Percentiles rank a stretch among this genome's conserved stretches.
These are phyloP conservation scores for Jacaranda copaia DNA, from an alignment of 257 asterid genomes.

Conservation along the genomic window DNA sequence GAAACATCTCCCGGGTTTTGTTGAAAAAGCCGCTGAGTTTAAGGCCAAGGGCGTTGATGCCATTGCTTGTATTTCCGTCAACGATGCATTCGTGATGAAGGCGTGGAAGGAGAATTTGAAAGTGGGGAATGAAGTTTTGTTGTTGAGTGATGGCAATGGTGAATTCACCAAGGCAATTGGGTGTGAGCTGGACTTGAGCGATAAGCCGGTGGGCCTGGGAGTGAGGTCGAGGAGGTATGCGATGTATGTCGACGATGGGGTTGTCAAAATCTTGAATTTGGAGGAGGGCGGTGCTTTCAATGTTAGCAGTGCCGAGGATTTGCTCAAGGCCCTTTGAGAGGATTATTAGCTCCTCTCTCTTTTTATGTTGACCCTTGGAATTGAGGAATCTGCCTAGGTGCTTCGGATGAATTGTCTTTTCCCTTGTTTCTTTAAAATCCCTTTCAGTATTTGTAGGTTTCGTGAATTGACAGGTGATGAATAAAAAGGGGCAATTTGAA, in stretches of 20 bases:
- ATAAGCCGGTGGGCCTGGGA: slow-evolving; percentile 91
- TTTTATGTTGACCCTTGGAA: slow-evolving; percentile 23
- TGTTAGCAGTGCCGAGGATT: slow-evolving; percentile 97
- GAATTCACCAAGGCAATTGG: slow-evolving; percentile 82
- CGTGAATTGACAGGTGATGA: slow-evolving; percentile 13
- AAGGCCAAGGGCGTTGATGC: slow-evolving; percentile 88
- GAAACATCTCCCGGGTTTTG: slow-evolving; percentile 92
- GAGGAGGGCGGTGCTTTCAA: slow-evolving; percentile 98
- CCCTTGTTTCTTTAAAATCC: not conserved
- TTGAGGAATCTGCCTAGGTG: slow-evolving; percentile 27
- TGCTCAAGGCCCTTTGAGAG: slow-evolving; percentile 74
- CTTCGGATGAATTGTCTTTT: slow-evolving; percentile 22
- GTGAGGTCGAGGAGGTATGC: slow-evolving; percentile 96
- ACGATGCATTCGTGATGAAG: slow-evolving; percentile 97
- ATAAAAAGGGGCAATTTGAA: slow-evolving; percentile 33
- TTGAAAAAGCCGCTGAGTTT: slow-evolving; percentile 71
- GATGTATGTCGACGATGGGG: slow-evolving; percentile 82
- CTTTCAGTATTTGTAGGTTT: slow-evolving; percentile 12
- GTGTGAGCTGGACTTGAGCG: slow-evolving; percentile 91
- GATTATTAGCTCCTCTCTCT: slow-evolving; percentile 1
- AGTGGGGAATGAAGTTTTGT: slow-evolving; percentile 70
- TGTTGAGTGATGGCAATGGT: slow-evolving; percentile 93
- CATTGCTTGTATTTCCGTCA: slow-evolving; percentile 91
- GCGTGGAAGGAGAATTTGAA: slow-evolving; percentile 86
- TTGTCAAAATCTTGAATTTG: slow-evolving; percentile 82